These are phyloP conservation scores for Cyclospora cayetanensis DNA, from an alignment of 169 alveolate genomes.

Conservation along the genomic window DNA sequence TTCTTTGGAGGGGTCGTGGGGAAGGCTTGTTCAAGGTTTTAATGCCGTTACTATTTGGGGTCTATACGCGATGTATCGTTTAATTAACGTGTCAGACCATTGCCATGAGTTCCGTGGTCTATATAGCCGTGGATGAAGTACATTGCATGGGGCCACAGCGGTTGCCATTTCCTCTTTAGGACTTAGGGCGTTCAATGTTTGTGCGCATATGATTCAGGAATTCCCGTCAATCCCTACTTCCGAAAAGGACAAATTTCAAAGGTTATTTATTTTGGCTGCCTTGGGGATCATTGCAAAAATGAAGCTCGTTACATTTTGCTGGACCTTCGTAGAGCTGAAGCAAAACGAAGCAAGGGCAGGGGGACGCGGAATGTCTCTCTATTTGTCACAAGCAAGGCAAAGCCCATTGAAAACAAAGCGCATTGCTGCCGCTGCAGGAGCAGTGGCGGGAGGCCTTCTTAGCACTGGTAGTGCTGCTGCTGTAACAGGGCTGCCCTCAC, in stretches of 20 bases:
- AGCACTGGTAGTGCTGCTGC: neutral
- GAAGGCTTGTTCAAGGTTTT: too few relatives aligned
- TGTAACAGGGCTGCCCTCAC: neutral
- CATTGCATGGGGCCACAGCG: too few relatives aligned
- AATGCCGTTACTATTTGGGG: too few relatives aligned
- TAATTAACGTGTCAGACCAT: too few relatives aligned
- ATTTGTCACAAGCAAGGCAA: neutral
- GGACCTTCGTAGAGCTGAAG: conserved; percentile 62
- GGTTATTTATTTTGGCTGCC: conserved; percentile 36
- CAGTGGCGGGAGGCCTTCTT: neutral
- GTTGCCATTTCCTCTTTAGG: too few relatives aligned
- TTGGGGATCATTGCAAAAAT: conserved; percentile 59
- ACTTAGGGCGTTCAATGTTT: neutral
- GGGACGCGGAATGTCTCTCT: neutral
- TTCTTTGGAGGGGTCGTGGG: too few relatives aligned
- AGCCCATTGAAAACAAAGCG: neutral
- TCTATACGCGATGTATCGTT: too few relatives aligned
- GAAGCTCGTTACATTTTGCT: conserved; percentile 51
- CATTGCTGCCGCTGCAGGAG: neutral
- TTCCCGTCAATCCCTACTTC: conserved; percentile 3
- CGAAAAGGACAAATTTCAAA: conserved; percentile 42
- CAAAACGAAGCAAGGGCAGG: neutral
- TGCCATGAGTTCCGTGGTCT: too few relatives aligned
- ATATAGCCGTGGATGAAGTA: too few relatives aligned
- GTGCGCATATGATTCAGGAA: neutral